Evolutionary conservation across 139 green algal genomes (phyloP).

Genomic region (Deuterostichococcus epilithicus): DNA sequence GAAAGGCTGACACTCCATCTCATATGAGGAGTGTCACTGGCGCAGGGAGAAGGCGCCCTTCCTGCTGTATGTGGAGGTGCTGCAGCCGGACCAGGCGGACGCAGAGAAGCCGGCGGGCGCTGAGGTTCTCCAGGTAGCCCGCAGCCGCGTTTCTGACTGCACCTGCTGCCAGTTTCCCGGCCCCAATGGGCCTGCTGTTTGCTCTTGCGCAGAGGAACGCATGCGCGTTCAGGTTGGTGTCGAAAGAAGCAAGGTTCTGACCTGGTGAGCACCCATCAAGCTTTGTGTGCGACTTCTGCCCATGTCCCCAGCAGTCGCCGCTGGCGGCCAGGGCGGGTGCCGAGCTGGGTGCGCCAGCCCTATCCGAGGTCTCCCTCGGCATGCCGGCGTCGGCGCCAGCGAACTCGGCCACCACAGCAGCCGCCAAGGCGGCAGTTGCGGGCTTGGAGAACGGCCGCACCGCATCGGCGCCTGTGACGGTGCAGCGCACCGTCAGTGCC

Average conservation of each 20-base stretch:
- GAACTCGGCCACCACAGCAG: not conserved
- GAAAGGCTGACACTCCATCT: too few species aligned
- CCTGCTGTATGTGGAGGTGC: conserved; percentile 76
- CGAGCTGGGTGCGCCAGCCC: not conserved
- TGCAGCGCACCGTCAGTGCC: not conserved
- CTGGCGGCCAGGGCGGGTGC: not conserved
- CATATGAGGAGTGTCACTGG: too few species aligned
- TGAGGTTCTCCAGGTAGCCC: too few species aligned
- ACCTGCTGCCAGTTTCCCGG: too few species aligned
- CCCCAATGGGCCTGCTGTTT: too few species aligned
- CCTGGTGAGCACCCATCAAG: too few species aligned
- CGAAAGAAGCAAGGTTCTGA: too few species aligned
- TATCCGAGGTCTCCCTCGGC: not conserved
- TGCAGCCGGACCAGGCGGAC: conserved; percentile 16
- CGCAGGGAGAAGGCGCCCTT: conserved; percentile 75
- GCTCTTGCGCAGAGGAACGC: too few species aligned
- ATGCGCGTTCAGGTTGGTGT: too few species aligned
- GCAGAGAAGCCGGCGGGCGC: not conserved
- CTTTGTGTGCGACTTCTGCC: not conserved
- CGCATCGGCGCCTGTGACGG: not conserved
- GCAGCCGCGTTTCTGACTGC: too few species aligned
- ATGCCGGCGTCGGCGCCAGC: not conserved
- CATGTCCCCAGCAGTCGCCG: not conserved
- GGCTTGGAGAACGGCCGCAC: not conserved
- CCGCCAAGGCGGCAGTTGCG: not conserved